Conservation (phyloP, 2,329 filamentous ascomycete genomes). For the Elsinoe batatas region DNA sequence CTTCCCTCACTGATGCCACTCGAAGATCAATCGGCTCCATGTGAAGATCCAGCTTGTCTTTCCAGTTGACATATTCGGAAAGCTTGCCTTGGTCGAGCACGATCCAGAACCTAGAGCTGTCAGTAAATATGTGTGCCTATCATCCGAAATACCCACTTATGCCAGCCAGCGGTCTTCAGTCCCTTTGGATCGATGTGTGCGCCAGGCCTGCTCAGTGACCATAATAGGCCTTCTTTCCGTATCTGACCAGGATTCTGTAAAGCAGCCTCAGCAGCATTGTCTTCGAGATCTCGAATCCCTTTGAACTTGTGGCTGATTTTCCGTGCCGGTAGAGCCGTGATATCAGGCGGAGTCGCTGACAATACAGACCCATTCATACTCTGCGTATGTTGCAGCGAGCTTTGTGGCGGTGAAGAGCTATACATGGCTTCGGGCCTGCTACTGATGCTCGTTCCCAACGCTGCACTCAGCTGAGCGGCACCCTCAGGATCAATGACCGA, state of each 20-base stretch:
- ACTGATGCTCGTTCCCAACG: background rate
- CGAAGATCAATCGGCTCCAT: slow-evolving; percentile 97
- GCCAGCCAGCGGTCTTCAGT: slow-evolving; percentile 95
- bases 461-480: slow-evolving; percentile 3
- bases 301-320: slow-evolving; percentile 58
- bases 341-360: slow-evolving; percentile 1
- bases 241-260: slow-evolving; percentile 52
- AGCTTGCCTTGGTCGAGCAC: slow-evolving; percentile 93
- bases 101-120: slow-evolving; percentile 73
- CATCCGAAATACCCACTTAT: slow-evolving; percentile 60
- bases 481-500: slow-evolving; percentile 9
- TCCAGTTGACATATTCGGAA: slow-evolving; percentile 99
- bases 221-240: slow-evolving; percentile 86
- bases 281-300: slow-evolving; percentile 84
- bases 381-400: background rate
- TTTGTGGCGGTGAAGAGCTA: slow-evolving; percentile 6
- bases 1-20: slow-evolving; percentile 93
- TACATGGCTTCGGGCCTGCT: slow-evolving; percentile 13
- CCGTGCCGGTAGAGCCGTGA: slow-evolving; percentile 18
- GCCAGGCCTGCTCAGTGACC: slow-evolving; percentile 86
- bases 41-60: slow-evolving; percentile 89
- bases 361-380: slow-evolving; percentile 12
- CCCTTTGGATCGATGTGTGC: slow-evolving; percentile 93
- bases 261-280: slow-evolving; percentile 52
- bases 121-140: slow-evolving; percentile 8